These are phyloP conservation scores for Steccherinum ochraceum DNA, from an alignment of 768 basidiomycete species.

Conservation along the genomic window DNA sequence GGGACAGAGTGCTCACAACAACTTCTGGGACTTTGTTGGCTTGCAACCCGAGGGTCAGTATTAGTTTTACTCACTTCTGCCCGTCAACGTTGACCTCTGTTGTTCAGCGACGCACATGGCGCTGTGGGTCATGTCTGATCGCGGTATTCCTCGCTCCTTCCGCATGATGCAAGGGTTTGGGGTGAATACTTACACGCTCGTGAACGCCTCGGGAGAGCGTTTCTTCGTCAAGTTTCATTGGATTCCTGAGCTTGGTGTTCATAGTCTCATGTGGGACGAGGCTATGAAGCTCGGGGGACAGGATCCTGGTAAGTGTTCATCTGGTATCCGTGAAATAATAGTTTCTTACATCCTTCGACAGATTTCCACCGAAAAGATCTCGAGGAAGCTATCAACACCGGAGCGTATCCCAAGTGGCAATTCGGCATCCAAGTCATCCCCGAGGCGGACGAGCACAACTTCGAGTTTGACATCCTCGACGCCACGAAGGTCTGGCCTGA, in stretches of 20 bases:
- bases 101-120: constrained; percentile 17
- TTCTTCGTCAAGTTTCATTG: constrained; percentile 89
- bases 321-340: too few species aligned
- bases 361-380: constrained; percentile 89
- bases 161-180: constrained; percentile 90
- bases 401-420: constrained; percentile 70
- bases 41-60: constrained; percentile 57
- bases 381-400: constrained; percentile 72
- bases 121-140: constrained; percentile 84
- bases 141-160: constrained; percentile 77
- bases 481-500: constrained; percentile 85
- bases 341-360: constrained; percentile 4
- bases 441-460: constrained; percentile 68
- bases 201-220: constrained; percentile 59
- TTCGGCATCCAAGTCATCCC: constrained; percentile 71
- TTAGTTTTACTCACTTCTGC: background rate
- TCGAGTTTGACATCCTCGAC: constrained; percentile 85
- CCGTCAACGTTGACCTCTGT: too few species aligned
- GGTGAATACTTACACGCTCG: constrained; percentile 78
- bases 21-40: constrained; percentile 82
- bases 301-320: constrained; percentile 58
- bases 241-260: constrained; percentile 75
- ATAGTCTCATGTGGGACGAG: constrained; percentile 86
- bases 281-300: constrained; percentile 77
- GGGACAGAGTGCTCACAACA: constrained; percentile 71